Evolutionary conservation across 2,329 filamentous ascomycete species (phyloP).

Genomic region (Didymella pomorum): DNA sequence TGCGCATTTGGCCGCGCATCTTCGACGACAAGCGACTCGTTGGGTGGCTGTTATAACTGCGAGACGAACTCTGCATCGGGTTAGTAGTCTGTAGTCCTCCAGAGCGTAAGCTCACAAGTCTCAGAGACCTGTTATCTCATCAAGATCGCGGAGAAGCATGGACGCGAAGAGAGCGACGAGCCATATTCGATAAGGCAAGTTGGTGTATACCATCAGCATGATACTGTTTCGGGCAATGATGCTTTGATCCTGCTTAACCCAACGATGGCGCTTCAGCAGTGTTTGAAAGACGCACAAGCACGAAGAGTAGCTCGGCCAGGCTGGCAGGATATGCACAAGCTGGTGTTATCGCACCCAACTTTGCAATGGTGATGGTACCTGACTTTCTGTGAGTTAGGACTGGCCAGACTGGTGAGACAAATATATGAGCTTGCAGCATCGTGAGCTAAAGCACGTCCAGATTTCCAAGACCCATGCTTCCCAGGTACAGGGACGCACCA

Average conservation of each 20-base stretch:
- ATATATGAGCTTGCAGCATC: background rate
- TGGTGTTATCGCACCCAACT: conserved; percentile 14
- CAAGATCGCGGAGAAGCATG: background rate
- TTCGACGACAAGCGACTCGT: background rate
- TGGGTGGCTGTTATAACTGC: background rate
- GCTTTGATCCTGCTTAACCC: background rate
- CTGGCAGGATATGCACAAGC: conserved; percentile 14
- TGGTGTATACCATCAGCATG: conserved; percentile 20
- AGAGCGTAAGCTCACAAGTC: background rate
- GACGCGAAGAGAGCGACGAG: conserved; percentile 15
- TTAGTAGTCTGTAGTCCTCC: background rate
- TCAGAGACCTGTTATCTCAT: background rate
- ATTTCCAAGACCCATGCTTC: background rate
- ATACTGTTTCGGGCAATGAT: conserved; percentile 5
- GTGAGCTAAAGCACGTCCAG: background rate
- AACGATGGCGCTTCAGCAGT: background rate
- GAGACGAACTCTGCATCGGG: background rate
- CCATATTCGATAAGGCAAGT: conserved; percentile 22
- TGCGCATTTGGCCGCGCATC: conserved; percentile 18
- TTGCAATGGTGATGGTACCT: conserved; percentile 23
- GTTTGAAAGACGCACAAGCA: background rate
- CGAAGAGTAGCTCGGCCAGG: background rate
- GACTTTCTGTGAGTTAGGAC: conserved; percentile 12
- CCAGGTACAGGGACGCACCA: background rate
- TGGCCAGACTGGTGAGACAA: conserved; percentile 1